These are phyloP conservation scores for Populus hybrid DNA, from an alignment of 441 rosid genomes.

Conservation along the genomic window DNA sequence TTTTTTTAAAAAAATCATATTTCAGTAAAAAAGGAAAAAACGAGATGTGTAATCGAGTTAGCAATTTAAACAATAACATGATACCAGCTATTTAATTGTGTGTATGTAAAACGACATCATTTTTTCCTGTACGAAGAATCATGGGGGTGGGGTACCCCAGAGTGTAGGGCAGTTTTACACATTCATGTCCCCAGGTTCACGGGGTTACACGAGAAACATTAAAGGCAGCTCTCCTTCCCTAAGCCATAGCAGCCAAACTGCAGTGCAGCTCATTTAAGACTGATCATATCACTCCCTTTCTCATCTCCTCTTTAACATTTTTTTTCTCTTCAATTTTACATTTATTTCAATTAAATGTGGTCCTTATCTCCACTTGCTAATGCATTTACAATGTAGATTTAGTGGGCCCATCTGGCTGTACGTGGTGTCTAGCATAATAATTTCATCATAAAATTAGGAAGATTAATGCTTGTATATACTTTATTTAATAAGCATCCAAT, in stretches of 20 bases:
- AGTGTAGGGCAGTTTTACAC: conserved; percentile 7
- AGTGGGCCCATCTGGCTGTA: conserved; percentile 7
- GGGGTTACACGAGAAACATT: conserved; percentile 21
- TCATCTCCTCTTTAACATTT: neutral
- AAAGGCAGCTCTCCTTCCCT: conserved; percentile 7
- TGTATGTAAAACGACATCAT: neutral
- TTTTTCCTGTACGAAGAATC: neutral
- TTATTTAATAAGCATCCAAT: too few species aligned
- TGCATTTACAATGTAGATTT: neutral
- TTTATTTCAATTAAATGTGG: conserved; percentile 16
- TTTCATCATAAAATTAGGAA: neutral
- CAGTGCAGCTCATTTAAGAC: conserved; percentile 13
- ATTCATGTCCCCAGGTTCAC: conserved; percentile 23
- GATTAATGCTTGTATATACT: neutral
- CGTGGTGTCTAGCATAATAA: neutral
- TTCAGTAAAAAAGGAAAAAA: too few species aligned
- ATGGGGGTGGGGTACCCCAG: conserved; percentile 11
- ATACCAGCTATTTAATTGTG: neutral
- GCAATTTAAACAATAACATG: neutral
- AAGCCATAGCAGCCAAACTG: neutral
- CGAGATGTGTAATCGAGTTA: neutral
- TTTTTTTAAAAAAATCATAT: too few species aligned
- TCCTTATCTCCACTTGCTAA: neutral
- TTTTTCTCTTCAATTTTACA: neutral
- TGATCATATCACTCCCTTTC: conserved; percentile 1